Conservation (phyloP, 805 yeast species). For the Kodamaea kakaduensis region DNA sequence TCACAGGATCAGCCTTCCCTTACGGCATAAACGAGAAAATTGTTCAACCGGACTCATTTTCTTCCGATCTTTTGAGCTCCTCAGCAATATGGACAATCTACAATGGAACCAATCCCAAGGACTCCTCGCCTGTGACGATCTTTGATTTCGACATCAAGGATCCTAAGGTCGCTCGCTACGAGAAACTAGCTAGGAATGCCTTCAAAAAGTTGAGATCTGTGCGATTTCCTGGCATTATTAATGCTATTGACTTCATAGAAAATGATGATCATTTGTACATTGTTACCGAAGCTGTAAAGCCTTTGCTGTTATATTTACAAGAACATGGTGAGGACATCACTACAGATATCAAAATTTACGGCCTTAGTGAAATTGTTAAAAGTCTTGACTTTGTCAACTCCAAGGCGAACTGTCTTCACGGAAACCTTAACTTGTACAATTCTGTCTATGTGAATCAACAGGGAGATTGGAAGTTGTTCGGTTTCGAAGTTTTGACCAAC, state of each 20-base stretch:
- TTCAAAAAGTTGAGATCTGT: constrained; percentile 49
- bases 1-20: constrained; percentile 58
- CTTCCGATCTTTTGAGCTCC: neutral
- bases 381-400: constrained; percentile 56
- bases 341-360: constrained; percentile 43
- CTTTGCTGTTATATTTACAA: constrained; percentile 42
- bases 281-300: constrained; percentile 63
- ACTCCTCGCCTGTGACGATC: constrained; percentile 51
- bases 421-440: constrained; percentile 47
- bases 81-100: constrained; percentile 55
- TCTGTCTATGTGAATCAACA: constrained; percentile 58
- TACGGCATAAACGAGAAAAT: constrained; percentile 49
- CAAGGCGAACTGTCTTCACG: constrained; percentile 59
- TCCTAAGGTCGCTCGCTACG: constrained; percentile 25
- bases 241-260: constrained; percentile 60
- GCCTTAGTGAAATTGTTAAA: constrained; percentile 51
- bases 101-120: constrained; percentile 54
- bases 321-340: constrained; percentile 24
- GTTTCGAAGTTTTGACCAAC: constrained; percentile 65
- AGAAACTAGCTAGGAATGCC: constrained; percentile 33
- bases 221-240: constrained; percentile 66
- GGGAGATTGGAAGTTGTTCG: constrained; percentile 85
- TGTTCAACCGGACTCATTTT: constrained; percentile 20
- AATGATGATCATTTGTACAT: constrained; percentile 54
- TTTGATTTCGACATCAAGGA: constrained; percentile 57